Base-by-base conservation (phyloP, 2,329 filamentous ascomycete species). In the Aspergillus chevalieri region DNA sequence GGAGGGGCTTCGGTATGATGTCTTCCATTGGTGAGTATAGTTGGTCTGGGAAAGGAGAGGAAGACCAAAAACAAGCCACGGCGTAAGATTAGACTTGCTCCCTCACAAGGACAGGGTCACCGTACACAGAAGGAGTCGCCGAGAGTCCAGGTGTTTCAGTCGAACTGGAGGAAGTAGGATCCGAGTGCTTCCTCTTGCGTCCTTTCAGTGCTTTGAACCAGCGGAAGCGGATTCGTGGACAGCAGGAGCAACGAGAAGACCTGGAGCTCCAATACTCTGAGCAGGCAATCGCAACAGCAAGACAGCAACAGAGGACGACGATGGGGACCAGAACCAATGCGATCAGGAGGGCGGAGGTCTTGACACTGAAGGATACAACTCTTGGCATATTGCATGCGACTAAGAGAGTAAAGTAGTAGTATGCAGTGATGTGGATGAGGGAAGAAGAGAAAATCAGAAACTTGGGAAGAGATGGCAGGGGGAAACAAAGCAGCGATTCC, bases 271-370 rank as follows among this genome's bases (percentile, higher is more conserved):
- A 72, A 55, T 63, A 66, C 36, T 68, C 66, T 6, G 69, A 67
- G 50, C 67, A 72, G 9, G 57, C 60, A 44, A 77, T 54, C 36
- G 68, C 62, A n/a, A 71, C 48, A 47, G 67, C 62, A 34, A 74
- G 59, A 34, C 67, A 57, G 47, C 60, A 60, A 36, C 72, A 65
- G 43, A 76, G 66, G 34, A 77, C 65, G 49, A 70, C 58, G 51
- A 78, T 75, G 38, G 75, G 74, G 48, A 78, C 69, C 43, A 77
- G 60, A 50, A 77, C 65, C 53, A 78, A 63, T 49, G 68, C 69
- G 51, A 74, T 64, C 56, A 76, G 59, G 54, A 73, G 68, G 56
- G 67, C 61, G 49, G 64, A 62, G 49, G 60, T 70, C 57, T 65
- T 68, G 54, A 64, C 59, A 52, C 64, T 56, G 49, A 59, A 53